phyloP scores from a whole-genome alignment of 441 rosid genomes.

The Corymbia calophylla region DNA sequence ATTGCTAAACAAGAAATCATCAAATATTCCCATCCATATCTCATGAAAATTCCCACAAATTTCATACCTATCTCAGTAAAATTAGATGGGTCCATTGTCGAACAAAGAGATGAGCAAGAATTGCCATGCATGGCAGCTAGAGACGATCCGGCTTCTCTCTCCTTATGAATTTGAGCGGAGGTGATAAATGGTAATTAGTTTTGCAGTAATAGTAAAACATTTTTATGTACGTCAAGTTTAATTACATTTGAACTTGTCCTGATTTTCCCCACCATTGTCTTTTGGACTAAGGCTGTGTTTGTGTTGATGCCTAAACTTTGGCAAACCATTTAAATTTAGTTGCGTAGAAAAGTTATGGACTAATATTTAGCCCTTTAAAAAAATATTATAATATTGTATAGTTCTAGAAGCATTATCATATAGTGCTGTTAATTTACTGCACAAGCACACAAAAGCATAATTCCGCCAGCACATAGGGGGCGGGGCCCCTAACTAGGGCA shows the following conservation, averaged over 20 bases:
- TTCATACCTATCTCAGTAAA: neutral
- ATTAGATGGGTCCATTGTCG: neutral
- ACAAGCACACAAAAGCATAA: neutral
- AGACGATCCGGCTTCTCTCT: neutral
- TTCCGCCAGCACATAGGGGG: neutral
- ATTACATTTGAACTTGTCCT: neutral
- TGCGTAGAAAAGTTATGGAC: accelerated
- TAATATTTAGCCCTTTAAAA: neutral
- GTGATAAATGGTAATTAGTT: neutral
- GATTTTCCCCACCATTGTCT: neutral
- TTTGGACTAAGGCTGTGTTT: neutral
- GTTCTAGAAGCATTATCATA: neutral
- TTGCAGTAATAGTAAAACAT: neutral
- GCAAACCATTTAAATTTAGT: too few species aligned
- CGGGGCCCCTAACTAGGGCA: neutral
- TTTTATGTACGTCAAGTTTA: neutral
- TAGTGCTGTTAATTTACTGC: neutral
- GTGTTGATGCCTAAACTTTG: neutral
- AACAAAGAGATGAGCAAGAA: neutral
- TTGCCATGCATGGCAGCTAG: neutral
- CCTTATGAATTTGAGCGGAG: neutral
- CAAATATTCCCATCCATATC: neutral
- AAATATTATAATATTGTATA: too few species aligned
- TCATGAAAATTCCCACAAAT: neutral
- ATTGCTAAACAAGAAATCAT: neutral